A percentile compares a stretch with the other conserved stretches of the same genome.
phyloP scores from a whole-genome alignment of 1,139 yeast species.

The Diutina ranongensis region DNA sequence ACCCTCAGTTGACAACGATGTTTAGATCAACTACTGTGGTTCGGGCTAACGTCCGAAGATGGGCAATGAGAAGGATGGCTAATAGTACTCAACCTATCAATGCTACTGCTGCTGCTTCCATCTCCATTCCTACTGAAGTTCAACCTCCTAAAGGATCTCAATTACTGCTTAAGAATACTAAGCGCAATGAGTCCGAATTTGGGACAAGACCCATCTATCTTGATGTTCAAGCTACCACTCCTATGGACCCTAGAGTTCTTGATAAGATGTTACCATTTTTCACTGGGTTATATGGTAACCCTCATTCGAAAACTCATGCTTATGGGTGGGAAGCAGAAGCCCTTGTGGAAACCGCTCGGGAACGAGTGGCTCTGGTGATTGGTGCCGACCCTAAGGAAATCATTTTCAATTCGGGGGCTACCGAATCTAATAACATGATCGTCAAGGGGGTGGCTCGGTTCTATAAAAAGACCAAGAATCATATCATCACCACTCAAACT shows the following conservation, averaged over 20 bases:
- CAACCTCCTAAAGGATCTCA: background rate
- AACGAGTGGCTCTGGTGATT: slow-evolving; percentile 68
- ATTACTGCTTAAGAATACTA: slow-evolving; percentile 31
- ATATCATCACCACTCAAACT: slow-evolving; percentile 90
- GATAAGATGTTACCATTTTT: slow-evolving; percentile 89
- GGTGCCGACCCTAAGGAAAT: slow-evolving; percentile 95
- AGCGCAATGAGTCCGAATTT: slow-evolving; percentile 32
- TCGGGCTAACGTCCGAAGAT: background rate
- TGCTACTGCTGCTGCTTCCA: background rate
- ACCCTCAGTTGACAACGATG: background rate
- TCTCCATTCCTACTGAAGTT: background rate
- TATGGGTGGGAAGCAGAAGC: slow-evolving; percentile 98
- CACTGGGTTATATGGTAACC: slow-evolving; percentile 93
- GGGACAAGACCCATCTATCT: slow-evolving; percentile 84
- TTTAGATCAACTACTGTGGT: background rate
- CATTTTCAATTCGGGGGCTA: slow-evolving; percentile 94
- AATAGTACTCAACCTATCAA: background rate
- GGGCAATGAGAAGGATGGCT: background rate
- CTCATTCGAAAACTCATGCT: slow-evolving; percentile 95
- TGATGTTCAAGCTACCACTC: slow-evolving; percentile 97
- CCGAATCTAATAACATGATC: slow-evolving; percentile 92
- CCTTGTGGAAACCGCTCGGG: slow-evolving; percentile 82
- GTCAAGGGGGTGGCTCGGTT: slow-evolving; percentile 93
- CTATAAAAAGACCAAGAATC: slow-evolving; percentile 80
- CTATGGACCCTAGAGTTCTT: slow-evolving; percentile 92